Evolutionary conservation across 345 rosid species (phyloP), one percentile per base, ranked within the genome.

Genomic region (Hevea brasiliensis): DNA sequence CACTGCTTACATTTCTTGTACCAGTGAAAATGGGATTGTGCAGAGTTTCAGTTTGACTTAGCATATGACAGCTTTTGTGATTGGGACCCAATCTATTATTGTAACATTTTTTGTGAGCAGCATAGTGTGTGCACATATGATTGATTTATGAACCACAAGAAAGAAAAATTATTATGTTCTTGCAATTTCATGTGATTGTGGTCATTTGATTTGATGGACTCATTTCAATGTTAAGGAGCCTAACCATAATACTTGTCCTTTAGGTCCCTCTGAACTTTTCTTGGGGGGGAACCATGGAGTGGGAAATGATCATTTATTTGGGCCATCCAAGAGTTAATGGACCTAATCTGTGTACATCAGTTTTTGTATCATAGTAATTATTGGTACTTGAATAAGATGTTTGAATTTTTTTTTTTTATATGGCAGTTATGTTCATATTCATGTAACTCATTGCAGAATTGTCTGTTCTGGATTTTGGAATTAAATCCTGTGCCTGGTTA

Each of bases 401-500:
- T 37, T 50, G 42, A 27, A 29, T 8, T 20, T 70, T 48, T 14
- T 70, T 60, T 62, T 48, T 14, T 70, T 60, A 58, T 41, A 40
- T 61, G 58, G 37, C 50, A n/a, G 40, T 41, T 41, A 23, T 12
- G 60, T 55, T 14, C 62, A 54, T 71, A 20, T 70, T 55, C 54
- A 23, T 56, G 51, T 47, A 18, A 61, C 61, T n/a, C 35, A n/a
- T 60, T 17, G 64, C 20, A 41, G 53, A 74, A 65, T 67, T 64
- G 27, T 51, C 6, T 21, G 24, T 70, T 64, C 53, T 51, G 29
- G 3, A 15, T 53, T 61, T 79, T 53, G 35, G 42, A 61, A 51
- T 75, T 78, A 63, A 60, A 62, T 29, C 7, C 72, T 50, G 72
- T 80, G 78, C 29, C 60, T 77, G 81, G 24, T 79, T 70, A 61